Base-by-base conservation (phyloP, 192 early-diverging fungal genomes). In the Entomortierella beljakovae region DNA sequence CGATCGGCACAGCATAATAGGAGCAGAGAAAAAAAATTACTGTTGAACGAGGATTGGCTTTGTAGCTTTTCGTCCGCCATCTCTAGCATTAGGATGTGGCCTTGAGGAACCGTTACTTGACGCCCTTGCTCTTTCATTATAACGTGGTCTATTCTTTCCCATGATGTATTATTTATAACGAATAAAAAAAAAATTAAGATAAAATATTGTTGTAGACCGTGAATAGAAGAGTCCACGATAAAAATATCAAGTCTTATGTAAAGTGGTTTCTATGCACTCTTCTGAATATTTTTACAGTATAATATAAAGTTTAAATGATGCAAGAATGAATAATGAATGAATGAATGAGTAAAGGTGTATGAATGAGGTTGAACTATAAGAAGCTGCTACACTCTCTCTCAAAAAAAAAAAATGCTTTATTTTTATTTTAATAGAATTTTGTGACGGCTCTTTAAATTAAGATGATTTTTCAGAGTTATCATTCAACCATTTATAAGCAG, bases 401-500 rank as follows among this genome's bases (percentile, higher is more conserved):
- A 48, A 67, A 67, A 68, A 68, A 46, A 48, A 40, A 55, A 65
- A 55, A 65, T 29, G 53, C 57, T 34, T 54, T 67, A 16, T 49
- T 18, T 57, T 34, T 57, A 18, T 67, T n/a, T 8, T 38, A 50
- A 16, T 2, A 22, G 29, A 28, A 32, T 16, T 43, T 11, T 16
- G 34, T 35, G 22, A 29, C 37, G 26, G n/a, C 26, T 35, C 26
- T 48, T 25, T 15, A 6, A 31, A 49, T 31, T 5, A 7, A 16
- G 15, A 43, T 48, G 9, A 4, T 20, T 50, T 38, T 74, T 66
- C 61, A 48, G 71, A 23, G 34, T 75, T 67, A 42, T 82, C 68
- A 33, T 57, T 60, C 28, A 83, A 56, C 82, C 82, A 83, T 70
- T 90, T 85, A 84, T 90, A 93, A n/a, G 92, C 83, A 55, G 89